Conservation (phyloP, 768 basidiomycete species). For the Ephemerocybe angulata region DNA sequence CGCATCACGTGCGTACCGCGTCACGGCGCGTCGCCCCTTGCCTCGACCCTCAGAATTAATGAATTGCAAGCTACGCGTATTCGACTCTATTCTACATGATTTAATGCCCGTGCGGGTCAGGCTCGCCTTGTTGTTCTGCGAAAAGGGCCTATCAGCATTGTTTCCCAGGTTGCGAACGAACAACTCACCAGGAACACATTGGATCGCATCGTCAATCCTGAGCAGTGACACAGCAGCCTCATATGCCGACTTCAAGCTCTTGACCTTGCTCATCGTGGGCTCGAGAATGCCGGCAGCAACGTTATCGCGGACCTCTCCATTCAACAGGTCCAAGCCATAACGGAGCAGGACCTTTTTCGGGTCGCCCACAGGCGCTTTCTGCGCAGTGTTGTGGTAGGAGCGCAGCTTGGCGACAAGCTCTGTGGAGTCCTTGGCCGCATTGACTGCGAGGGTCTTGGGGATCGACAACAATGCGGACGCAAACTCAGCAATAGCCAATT, state of each 20-base stretch:
- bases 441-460: slow-evolving; percentile 94
- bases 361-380: slow-evolving; percentile 86
- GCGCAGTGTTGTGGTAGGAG: slow-evolving; percentile 95
- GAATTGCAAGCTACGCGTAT: background rate
- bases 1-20: slow-evolving; percentile 1
- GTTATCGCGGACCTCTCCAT: slow-evolving; percentile 95
- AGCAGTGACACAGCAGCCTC: slow-evolving; percentile 94
- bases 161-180: slow-evolving; percentile 6
- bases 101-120: slow-evolving; percentile 75
- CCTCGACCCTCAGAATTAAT: background rate
- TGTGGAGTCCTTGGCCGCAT: slow-evolving; percentile 98
- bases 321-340: slow-evolving; percentile 92
- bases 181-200: slow-evolving; percentile 76
- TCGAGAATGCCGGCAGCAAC: slow-evolving; percentile 90
- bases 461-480: slow-evolving; percentile 89
- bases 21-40: background rate
- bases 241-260: slow-evolving; percentile 94
- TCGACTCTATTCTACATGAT: background rate
- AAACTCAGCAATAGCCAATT: slow-evolving; percentile 99
- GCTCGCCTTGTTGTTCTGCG: slow-evolving; percentile 68
- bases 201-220: slow-evolving; percentile 95
- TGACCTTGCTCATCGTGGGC: slow-evolving; percentile 96
- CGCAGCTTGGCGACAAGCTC: slow-evolving; percentile 96
- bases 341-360: slow-evolving; percentile 87
- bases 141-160: slow-evolving; percentile 16